Evolutionary conservation across 148 eudicot species (phyloP), one percentile per base, ranked within the genome.

Genomic region (Pouteria glomerata): DNA sequence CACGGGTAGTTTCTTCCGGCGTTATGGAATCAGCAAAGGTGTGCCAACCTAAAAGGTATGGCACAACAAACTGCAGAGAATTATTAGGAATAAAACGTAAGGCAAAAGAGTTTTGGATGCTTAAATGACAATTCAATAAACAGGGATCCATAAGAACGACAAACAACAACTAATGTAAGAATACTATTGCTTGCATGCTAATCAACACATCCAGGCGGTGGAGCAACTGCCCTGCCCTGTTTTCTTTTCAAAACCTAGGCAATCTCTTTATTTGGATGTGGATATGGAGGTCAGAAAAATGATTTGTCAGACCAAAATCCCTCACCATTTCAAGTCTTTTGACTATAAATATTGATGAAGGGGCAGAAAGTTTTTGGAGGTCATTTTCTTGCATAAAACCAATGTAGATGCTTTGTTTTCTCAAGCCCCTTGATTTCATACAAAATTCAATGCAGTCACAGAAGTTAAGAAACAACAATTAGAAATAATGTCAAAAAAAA

Each of bases 11-110:
- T 51, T 86, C 88, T 64, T 85, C 90, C 8, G 97, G 89, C 58
- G 66, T 84, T 55, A 85, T 76, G 51, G 93, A 79, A 73, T 83
- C 75, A 12, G 83, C 96, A 79, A 85, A 91, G 73, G 84, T 76
- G 64, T 91, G 77, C 98, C 98, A 95, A 4, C 98, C 98, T 57
- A 95, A 41, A 18, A 95, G 88, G 81, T 91, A 88, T 35, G 98
- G 98, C 80, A 95, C 59, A 51, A 88, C 70, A 66, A 80, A 95
- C 98, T 95, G 97, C 85, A 84, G 55, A 77, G n/a, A 58, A 51
- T 52, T 29, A 24, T 21, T 48, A 69, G 50, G 15, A 34, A 51
- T 48, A 48, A 26, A 41, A 18, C 34, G 45, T 45, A 66, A 42
- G 48, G n/a, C 65, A 4, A 8, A 11, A 27, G 41, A 30, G 55